These are phyloP conservation scores for Exophiala phaeomuriformis DNA, from an alignment of 2,329 filamentous ascomycete genomes.

Conservation along the genomic window DNA sequence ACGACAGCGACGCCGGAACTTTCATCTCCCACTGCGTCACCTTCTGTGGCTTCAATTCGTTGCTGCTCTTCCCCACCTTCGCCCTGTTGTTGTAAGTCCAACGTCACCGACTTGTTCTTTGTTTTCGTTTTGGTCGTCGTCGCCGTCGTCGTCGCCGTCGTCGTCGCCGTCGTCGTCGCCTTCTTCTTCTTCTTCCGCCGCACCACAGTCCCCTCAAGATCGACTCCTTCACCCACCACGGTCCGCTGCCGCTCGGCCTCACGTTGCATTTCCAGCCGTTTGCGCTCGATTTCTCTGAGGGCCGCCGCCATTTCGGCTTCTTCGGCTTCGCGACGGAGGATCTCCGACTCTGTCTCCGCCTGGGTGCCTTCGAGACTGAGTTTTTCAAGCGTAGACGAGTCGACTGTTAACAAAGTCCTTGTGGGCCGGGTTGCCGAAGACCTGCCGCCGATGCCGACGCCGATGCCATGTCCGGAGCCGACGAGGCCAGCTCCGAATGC, in stretches of 20 bases:
- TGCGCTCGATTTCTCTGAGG: conserved; percentile 77
- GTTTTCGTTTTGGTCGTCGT: no score
- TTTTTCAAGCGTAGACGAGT: conserved; percentile 71
- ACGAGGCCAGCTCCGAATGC: no score
- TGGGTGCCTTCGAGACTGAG: conserved; percentile 57
- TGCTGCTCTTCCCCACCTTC: no score
- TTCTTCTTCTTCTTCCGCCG: conserved; percentile 58
- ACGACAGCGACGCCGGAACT: conserved; percentile 9
- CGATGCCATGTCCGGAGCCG: no score
- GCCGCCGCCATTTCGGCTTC: conserved; percentile 85
- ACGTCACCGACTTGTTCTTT: no score
- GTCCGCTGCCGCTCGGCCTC: conserved; percentile 39
- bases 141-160: background rate
- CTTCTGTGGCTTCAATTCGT: background rate
- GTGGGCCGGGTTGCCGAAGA: conserved; percentile 34
- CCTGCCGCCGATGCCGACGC: background rate
- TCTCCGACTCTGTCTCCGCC: conserved; percentile 25
- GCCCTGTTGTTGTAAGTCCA: no score
- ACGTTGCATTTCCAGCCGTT: conserved; percentile 73
- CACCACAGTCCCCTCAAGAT: conserved; percentile 41
- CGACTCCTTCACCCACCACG: conserved; percentile 41
- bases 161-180: conserved; percentile 25
- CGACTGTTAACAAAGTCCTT: conserved; percentile 70
- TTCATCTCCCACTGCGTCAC: background rate
- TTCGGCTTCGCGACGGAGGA: conserved; percentile 63